Base-by-base conservation (phyloP, 805 yeast genomes). In the Trichomonascus vanleenenianus region DNA sequence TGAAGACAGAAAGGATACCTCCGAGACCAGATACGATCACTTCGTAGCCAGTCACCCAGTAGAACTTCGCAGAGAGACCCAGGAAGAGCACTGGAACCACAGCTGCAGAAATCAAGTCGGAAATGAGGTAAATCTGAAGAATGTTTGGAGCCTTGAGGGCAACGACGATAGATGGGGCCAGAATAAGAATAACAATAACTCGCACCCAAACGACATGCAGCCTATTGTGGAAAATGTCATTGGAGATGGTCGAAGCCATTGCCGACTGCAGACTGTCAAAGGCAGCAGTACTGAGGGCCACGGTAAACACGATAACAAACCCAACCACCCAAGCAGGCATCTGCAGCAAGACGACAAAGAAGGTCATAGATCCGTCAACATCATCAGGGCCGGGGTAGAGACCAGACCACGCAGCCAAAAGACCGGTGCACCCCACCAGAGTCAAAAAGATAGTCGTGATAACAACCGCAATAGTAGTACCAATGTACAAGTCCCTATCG, bases 321-420 rank as follows among this genome's bases (percentile, higher is more conserved):
- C 91, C 96, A 53, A 83, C 74, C 8, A 88, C 78, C 96, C 97
- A 88, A 14, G 76, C 73, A 4, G 95, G 91, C 80, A 88, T 77
- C 47, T 78, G 69, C 14, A 78, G 68, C 49, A 89, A 67, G 49
- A 89, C 69, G 50, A 83, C 67, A 67, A 77, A 89, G 54, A 89
- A 83, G 0, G 93, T 84, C 51, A 79, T 75, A 39, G 72, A 71
- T 1, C 93, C 84, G 33, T 74, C 70, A 9, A 71, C 72, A 11
- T 61, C 59, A 3, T 46, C 34, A 16, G 32, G 5, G 12, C 25
- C 8, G n/a, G 60, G 61, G 55, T 76, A 64, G 48, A 80, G 61
- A 1, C 91, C 91, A 0, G 89, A 77, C 97, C 97, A 89, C 15
- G 86, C 96, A 2, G 95, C 96, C 41, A 88, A 62, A 51, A 89